Conservation (phyloP, 2,329 filamentous ascomycete species). For the Cryphonectria japonica region DNA sequence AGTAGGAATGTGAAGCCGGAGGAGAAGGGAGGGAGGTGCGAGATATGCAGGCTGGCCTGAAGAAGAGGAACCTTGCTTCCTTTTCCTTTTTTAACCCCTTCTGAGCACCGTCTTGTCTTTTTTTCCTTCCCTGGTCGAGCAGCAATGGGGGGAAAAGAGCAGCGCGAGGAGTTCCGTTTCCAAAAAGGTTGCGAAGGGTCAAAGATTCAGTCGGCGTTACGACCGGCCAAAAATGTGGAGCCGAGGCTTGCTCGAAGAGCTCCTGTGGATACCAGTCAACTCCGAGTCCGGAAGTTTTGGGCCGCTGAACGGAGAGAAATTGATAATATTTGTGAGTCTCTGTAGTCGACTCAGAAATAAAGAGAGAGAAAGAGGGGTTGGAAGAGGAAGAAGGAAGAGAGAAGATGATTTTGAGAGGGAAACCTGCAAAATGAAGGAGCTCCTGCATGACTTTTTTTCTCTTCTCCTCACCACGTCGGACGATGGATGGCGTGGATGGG, state of each 20-base stretch:
- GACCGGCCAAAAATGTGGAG: slow-evolving; percentile 22
- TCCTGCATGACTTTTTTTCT: neutral
- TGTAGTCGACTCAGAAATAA: neutral
- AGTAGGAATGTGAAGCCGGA: neutral
- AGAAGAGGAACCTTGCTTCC: neutral
- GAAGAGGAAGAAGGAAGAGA: neutral
- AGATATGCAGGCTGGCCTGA: neutral
- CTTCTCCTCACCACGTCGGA: neutral
- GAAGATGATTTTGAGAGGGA: neutral
- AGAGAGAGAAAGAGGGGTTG: neutral
- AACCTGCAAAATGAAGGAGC: neutral
- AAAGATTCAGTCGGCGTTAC: slow-evolving; percentile 13
- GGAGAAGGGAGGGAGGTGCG: neutral
- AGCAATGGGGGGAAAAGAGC: slow-evolving; percentile 4
- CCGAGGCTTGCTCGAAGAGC: slow-evolving; percentile 14
- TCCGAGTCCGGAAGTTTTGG: slow-evolving; percentile 25
- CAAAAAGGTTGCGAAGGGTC: neutral
- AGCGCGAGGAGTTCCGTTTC: neutral
- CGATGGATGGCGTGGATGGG: neutral
- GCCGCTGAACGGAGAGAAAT: slow-evolving; percentile 20
- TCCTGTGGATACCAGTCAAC: slow-evolving; percentile 17
- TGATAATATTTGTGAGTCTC: neutral
- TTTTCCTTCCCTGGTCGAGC: neutral
- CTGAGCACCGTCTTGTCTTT: neutral
- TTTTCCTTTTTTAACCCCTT: neutral